Base-by-base conservation (phyloP, 495 filamentous ascomycete species). In the Penicillium paxilli region DNA sequence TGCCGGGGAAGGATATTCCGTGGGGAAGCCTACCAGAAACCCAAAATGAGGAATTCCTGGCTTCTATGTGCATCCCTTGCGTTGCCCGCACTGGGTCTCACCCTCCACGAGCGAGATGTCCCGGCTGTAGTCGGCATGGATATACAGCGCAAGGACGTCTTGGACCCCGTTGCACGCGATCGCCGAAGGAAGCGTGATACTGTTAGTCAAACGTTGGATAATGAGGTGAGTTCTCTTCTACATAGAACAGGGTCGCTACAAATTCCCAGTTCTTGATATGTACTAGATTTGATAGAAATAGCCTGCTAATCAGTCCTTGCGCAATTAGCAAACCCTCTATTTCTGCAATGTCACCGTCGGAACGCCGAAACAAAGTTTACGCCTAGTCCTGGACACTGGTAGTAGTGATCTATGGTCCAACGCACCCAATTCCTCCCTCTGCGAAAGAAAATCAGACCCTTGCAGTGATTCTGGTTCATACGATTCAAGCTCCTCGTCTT, bases 401-500 rank as follows among this genome's bases (percentile, higher is more conserved):
- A 95, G 90, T 65, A 94, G 90, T 59, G 92, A 98, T 72, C 71
- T 96, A 3, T 97, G 92, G 92, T 83, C 86, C 21, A 94, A 95
- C 68, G 82, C 87, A 4, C 78, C 80, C 11, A 68, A 64, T 26
- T 93, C 89, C 5, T 56, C 65, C 3, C 68, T 89, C 16, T 96
- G 91, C 60, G 51, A 63, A 7, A 54, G 61, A 3, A 52, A 52
- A 7, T 51, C 51, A 0, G 57, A 78, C 11, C 78, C 80, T 9
- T 93, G 89, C 59, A 52, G 60, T 10, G 65, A 57, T 19, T 80
- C 81, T 10, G 89, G 89, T 12, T 85, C 87, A 8, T 94, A 90
- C 66, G 59, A 81, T 45, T 77, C 88, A n/a, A 89, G 88, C 61
- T 67, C 72, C 0, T 96, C 92, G 2, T 88, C 87, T n/a, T 88